These are phyloP conservation scores for Tulasnella sp. DNA, from an alignment of 768 basidiomycete species.

Conservation along the genomic window DNA sequence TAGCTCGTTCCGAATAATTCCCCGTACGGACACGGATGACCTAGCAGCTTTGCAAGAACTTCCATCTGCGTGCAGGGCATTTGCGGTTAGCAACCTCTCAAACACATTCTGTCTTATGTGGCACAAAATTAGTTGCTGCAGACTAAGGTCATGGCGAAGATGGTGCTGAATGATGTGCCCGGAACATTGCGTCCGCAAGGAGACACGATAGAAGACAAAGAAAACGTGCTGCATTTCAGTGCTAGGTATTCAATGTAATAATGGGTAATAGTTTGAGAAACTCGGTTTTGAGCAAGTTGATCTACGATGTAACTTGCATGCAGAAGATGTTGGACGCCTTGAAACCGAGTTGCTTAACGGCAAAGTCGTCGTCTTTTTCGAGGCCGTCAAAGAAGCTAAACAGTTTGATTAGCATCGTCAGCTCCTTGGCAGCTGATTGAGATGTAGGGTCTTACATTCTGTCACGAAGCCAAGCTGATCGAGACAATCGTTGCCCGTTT, in stretches of 20 bases:
- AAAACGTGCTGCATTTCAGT: neutral
- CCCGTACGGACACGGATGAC: too few species aligned
- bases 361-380: constrained; percentile 62
- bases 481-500: constrained; percentile 17
- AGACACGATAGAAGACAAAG: neutral
- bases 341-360: constrained; percentile 66
- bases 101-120: too few species aligned
- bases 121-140: too few species aligned
- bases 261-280: neutral
- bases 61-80: too few species aligned
- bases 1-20: too few species aligned
- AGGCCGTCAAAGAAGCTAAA: constrained; percentile 65
- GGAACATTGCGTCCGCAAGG: too few species aligned
- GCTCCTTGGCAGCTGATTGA: neutral
- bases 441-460: constrained; percentile 44
- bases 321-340: constrained; percentile 79
- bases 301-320: constrained; percentile 48
- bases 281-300: neutral
- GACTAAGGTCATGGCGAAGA: too few species aligned
- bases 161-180: too few species aligned
- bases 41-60: too few species aligned
- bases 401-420: neutral
- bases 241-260: neutral
- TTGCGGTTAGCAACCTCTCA: too few species aligned
- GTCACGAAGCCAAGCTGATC: constrained; percentile 76